Base-by-base conservation (phyloP, 1,139 yeast species). In the Williopsis jadinii region DNA sequence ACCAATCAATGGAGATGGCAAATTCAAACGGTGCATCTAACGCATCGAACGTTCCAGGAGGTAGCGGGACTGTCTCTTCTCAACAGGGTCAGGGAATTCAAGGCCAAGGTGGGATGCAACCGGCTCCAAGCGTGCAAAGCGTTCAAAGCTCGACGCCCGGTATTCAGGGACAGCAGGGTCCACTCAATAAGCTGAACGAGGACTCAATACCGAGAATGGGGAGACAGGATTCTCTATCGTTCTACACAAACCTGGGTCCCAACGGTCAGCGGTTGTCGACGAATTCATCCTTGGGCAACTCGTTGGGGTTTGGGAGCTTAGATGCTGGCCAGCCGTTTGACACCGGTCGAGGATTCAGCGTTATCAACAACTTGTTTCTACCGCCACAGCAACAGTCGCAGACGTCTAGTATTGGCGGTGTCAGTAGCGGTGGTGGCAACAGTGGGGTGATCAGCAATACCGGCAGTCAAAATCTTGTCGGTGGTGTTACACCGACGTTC, bases 331-430 rank as follows among this genome's bases (percentile, higher is more conserved):
- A 34, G 9, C 24, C 44, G 3, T 53, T 37, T 39, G 56, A 53
- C 39, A 53, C 48, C 35, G 65, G 65, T 2, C 51, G 69, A 38
- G 69, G 70, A 3, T 55, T 58, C 41, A 63, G 68, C 5, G 59
- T 64, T 10, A 59, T 64, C 11, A 64, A 63, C 45, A 59, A 47
- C 37, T 30, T 52, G 39, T 53, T 55, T 41, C 30, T 47, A 9
- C 48, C 56, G 3, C 49, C 48, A n/a, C 36, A 28, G 11, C 33
- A 31, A 13, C 33, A 31, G 10, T 13, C 13, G 14, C 35, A 14
- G 15, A 9, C 13, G 12, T 3, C n/a, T 11, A 9, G 15, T 13
- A 9, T 30, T 10, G 40, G 43, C 10, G 42, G 43, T 13, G 45
- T 13, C 13, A 15, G 4, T 15, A 24, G n/a, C 24, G 8, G 11